These are phyloP conservation scores for Zygosaccharomyces sapae DNA, from an alignment of 1,139 yeast genomes.

Conservation along the genomic window DNA sequence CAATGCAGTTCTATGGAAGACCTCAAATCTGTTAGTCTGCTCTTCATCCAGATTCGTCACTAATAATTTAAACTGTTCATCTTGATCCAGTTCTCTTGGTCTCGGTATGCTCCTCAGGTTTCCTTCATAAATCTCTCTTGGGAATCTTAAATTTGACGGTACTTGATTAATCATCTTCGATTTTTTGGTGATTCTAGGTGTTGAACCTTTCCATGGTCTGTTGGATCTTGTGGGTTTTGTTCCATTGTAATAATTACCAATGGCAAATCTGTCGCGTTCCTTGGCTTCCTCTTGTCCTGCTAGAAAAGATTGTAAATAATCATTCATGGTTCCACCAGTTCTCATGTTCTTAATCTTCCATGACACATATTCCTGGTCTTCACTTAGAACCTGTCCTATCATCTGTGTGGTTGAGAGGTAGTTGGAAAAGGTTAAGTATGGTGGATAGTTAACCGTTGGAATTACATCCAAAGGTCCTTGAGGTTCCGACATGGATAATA, in stretches of 20 bases:
- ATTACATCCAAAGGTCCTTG: conserved; percentile 34
- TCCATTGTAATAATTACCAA: neutral
- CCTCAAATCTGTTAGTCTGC: conserved; percentile 85
- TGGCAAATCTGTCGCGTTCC: conserved; percentile 4
- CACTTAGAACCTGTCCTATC: conserved; percentile 35
- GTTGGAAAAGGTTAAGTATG: conserved; percentile 29
- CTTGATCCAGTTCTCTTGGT: conserved; percentile 40
- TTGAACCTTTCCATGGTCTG: neutral
- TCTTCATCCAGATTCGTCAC: conserved; percentile 72
- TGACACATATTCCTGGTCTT: conserved; percentile 35
- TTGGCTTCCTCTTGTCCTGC: neutral
- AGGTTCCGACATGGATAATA: conserved; percentile 20
- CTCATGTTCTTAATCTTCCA: conserved; percentile 33
- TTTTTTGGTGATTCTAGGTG: conserved; percentile 1
- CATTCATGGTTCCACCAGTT: conserved; percentile 34
- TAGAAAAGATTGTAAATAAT: conserved; percentile 16
- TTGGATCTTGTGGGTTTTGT: neutral
- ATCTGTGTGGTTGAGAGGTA: conserved; percentile 33
- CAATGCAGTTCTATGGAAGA: conserved; percentile 76
- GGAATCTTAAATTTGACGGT: conserved; percentile 26
- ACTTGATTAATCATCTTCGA: conserved; percentile 22
- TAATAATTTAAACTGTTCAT: conserved; percentile 59
- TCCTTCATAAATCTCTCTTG: conserved; percentile 28
- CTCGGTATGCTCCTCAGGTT: conserved; percentile 17
- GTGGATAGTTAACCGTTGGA: conserved; percentile 32